These are phyloP conservation scores for Colletotrichum endophyticum DNA, from an alignment of 2,329 filamentous ascomycete genomes.

Conservation along the genomic window DNA sequence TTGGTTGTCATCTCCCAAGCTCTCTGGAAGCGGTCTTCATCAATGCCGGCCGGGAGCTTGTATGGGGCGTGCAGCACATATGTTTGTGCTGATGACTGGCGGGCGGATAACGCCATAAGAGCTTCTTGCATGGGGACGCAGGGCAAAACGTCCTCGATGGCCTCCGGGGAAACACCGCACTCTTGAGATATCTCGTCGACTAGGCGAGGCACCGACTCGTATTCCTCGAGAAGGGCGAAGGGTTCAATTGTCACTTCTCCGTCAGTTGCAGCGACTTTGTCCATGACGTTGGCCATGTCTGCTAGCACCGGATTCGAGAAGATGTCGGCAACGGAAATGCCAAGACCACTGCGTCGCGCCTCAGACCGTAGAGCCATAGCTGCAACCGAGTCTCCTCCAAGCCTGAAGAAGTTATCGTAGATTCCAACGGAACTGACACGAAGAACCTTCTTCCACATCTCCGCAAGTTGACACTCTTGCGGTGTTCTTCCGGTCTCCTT, in stretches of 20 bases:
- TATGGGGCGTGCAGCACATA: conserved; percentile 19
- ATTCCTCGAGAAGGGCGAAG: not conserved
- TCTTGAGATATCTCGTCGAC: not conserved
- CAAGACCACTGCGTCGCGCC: not conserved
- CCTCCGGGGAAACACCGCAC: not conserved
- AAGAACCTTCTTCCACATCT: not conserved
- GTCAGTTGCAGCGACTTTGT: not conserved
- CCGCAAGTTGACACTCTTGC: not conserved
- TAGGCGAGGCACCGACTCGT: not conserved
- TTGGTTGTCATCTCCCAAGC: conserved; percentile 23
- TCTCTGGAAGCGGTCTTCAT: conserved; percentile 13
- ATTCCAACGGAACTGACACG: not conserved
- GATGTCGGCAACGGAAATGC: not conserved
- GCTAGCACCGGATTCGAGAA: not conserved
- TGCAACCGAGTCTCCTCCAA: conserved; percentile 27
- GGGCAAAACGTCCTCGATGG: not conserved
- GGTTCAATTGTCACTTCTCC: not conserved
- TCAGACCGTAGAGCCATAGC: conserved; percentile 25
- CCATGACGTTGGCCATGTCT: not conserved
- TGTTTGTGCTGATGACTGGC: conserved; percentile 13
- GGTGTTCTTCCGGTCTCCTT: not conserved
- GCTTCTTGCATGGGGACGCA: not conserved
- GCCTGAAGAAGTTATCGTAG: conserved; percentile 26
- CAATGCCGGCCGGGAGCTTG: not conserved
- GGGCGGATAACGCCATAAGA: conserved; percentile 20